Evolutionary conservation across 805 yeast genomes (phyloP), one percentile per base, ranked within the genome.

Genomic region (Lipomyces sp.): DNA sequence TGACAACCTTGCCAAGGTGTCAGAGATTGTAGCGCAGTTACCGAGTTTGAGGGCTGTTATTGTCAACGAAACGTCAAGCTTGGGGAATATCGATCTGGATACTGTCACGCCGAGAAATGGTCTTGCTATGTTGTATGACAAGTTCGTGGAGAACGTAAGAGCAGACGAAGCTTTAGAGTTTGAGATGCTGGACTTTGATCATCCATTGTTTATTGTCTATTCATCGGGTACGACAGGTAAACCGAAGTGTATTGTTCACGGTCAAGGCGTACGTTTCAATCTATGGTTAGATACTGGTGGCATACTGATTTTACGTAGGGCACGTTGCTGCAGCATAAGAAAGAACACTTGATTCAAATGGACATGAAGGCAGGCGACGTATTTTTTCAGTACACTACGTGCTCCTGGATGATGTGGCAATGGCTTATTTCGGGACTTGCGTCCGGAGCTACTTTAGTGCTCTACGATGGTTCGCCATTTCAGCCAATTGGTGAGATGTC

Each of bases 391-490:
- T 71, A 71, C 54, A 71, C 73, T 5, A 71, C 73, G 11, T 71
- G 73, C 64, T 71, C 73, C 30, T 71, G 73, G 73, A 71, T 71
- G 73, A 71, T 71, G 73, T 71, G 73, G 73, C 73, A 71, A 34
- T 71, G 73, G 73, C 67, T 69, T n/a, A 70, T 71, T 18, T 69
- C 72, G 11, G 73, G 73, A 5, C 67, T 71, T 5, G 73, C 73
- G 4, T 71, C 73, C 1, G 72, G 73, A 6, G 72, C 73, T 8
- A 70, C 73, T 2, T 13, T 71, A 13, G 73, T 69, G 4, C 62
- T 71, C 32, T 71, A 70, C 60, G 73, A 71, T 56, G 73, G 73
- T 15, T 71, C 73, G 37, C 73, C 73, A 10, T 71, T 71, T 57
- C 64, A 62, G 53, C 73, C 73, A 3, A 15, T 34, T 29, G 73